Base-by-base conservation (phyloP, 2,329 filamentous ascomycete species). In the Metarhizium brunneum region DNA sequence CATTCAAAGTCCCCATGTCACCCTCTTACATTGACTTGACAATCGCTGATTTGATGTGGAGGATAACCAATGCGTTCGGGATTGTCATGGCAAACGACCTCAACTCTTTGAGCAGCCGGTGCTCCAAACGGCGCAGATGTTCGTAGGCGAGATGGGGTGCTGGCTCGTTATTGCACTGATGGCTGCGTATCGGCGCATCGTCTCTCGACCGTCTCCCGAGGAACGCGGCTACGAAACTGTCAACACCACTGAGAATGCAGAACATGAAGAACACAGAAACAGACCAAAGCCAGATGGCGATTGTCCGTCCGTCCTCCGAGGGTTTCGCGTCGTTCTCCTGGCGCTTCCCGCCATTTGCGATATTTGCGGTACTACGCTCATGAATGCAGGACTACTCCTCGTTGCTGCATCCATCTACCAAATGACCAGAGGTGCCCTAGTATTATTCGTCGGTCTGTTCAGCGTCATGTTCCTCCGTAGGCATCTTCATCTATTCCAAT, bases 381-480 rank as follows among this genome's bases (percentile, higher is more conserved):
- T 99, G 92, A 99, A 99, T 67, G 88, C 90, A 4, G 94, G 94
- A 3, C 78, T 99, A 62, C 79, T 97, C 51, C 92, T 97, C 68
- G 92, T 97, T 29, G 94, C 90, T 13, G 90, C 94, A 1, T 95
- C 90, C 58, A 96, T 99, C 66, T 99, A 96, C 73, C 94, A 99
- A 74, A 99, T 99, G 94, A 97, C 92, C 1, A 81, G 94, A 57
- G 94, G 94, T 8, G 94, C 94, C 0, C 79, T 99, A 47, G 92
- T 99, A 3, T 79, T 99, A 6, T 99, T 99, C 64, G 94, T 99
- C 20, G 94, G 94, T 0, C 75, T 97, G 0, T 96, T 99, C 74
- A 96, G 91, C 66, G 92, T 99, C 32, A 65, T 95, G 13, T 97
- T 99, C 70, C 77, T 99, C 56, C 86, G 84, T 64, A 83, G 90